Base-by-base conservation (phyloP, 768 basidiomycete genomes). In the Pisolithus orientalis region DNA sequence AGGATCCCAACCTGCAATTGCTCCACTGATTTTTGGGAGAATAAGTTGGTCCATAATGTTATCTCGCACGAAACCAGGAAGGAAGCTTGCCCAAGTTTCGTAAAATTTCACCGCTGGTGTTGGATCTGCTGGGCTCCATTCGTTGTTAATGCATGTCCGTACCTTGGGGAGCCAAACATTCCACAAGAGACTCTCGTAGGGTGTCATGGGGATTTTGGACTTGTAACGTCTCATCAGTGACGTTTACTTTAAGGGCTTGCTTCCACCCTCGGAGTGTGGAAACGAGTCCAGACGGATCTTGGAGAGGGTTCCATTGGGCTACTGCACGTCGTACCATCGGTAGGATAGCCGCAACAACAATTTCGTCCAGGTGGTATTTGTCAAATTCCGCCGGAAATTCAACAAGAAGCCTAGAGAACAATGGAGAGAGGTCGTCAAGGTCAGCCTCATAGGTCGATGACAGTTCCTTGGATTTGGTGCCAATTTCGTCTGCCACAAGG, bases 41-140 rank as follows among this genome's bases (percentile, higher is more conserved):
- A 99, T 80, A 24, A 99, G 83, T 66, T 99, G 96, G 64, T 97
- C 94, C 56, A 99, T 81, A 53, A 99, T 77, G 64, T 97, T 99
- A 71, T 97, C 94, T 49, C 83, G 81, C 53, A 99, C 85, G 71
- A 97, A 99, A 0, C 79, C 79, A 0, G 96, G 96, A 1, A 98
- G 76, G 57, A 95, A 82, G 1, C 82, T 78, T 1, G 85, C 80
- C 96, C 96, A 98, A 0, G 83, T 77, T 68, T 95, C 90, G 62
- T 93, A 90, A 3, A 99, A 72, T 45, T 79, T 82, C 38, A 97
- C 81, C 5, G 85, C 90, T 13, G 89, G 83, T 14, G 80, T 71
- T 4, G 94, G 83, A 38, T 82, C 72, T 48, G 78, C 72, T 2
- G 94, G 84, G 9, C 78, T 72, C 96, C 96, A 99, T 31, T 94